Base-by-base conservation (phyloP, 2,329 filamentous ascomycete genomes). In the Sclerotinia subarctica region DNA sequence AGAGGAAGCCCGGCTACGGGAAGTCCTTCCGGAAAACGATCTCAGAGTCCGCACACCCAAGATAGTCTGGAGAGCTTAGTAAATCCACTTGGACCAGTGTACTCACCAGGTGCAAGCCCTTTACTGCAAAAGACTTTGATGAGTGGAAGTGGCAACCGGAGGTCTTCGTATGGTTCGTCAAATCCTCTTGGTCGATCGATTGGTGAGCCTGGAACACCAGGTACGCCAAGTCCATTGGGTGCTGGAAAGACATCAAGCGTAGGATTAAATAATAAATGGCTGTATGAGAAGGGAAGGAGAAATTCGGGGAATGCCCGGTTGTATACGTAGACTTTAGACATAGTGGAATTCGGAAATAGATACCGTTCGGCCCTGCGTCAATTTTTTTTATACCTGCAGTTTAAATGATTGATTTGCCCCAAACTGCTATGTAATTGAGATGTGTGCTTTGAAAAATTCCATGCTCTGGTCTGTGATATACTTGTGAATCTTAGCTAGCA, bases 181-280 rank as follows among this genome's bases (percentile, higher is more conserved):
- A 85, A 83, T 70, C 82, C 83, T 57, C 82, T 87, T 69, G 84
- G 80, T 64, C 85, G 80, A 75, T 82, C 78, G 38, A 57, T 49
- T 19, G 53, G 26, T n/a, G 73, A 73, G 78, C 69, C 82, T 26
- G 86, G 86, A n/a, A 80, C 80, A 0, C 87, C 90, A 1, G 83
- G 85, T 19, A 89, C 90, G 24, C 91, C 91, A 1, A 94, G 88
- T 71, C 91, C 92, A 0, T 51, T 62, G n/a, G 80, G 81, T 7
- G 80, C 82, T 7, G 84, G 85, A 49, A 93, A 90, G 80, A 85
- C 88, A 68, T 88, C 89, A 53, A 93, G 87, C 72, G 87, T 96
- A 64, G 88, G 88, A 0, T 77, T 97, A 76, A 97, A 94, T 79
- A 97, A 88, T 81, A 96, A 95, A 81, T 98, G 94, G 94, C 79